Conservation (phyloP, 148 eudicot genomes). For the Rhododendron vialii region DNA sequence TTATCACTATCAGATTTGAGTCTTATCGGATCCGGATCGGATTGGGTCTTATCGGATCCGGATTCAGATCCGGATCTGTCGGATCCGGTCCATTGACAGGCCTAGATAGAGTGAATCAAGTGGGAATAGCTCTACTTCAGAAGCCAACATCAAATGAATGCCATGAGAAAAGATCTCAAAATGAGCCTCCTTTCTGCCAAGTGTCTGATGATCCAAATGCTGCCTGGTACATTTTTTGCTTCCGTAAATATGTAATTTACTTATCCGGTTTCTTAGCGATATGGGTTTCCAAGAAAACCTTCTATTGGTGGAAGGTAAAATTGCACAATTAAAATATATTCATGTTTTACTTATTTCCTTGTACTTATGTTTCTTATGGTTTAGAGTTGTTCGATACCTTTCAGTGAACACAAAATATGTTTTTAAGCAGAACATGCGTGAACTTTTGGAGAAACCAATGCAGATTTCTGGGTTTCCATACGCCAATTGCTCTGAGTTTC, state of each 20-base stretch:
- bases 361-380: not conserved
- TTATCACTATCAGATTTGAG: too few species aligned
- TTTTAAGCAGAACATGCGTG: not conserved
- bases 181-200: slow-evolving; percentile 44
- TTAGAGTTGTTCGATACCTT: not conserved
- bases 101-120: slow-evolving; percentile 51
- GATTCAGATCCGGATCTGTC: too few species aligned
- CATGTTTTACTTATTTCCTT: not conserved
- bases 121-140: slow-evolving; percentile 54
- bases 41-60: too few species aligned
- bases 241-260: not conserved
- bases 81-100: too few species aligned
- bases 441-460: not conserved
- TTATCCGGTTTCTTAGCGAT: not conserved
- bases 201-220: slow-evolving; percentile 51
- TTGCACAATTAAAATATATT: not conserved
- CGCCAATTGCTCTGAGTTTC: not conserved
- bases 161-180: slow-evolving; percentile 45
- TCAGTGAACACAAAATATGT: not conserved
- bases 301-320: not conserved
- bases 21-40: too few species aligned
- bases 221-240: slow-evolving; percentile 40
- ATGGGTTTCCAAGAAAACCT: not conserved
- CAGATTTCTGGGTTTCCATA: not conserved
- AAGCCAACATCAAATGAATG: slow-evolving; percentile 72